phyloP scores from a whole-genome alignment of 768 basidiomycete genomes.

The Dioszegia crocea region DNA sequence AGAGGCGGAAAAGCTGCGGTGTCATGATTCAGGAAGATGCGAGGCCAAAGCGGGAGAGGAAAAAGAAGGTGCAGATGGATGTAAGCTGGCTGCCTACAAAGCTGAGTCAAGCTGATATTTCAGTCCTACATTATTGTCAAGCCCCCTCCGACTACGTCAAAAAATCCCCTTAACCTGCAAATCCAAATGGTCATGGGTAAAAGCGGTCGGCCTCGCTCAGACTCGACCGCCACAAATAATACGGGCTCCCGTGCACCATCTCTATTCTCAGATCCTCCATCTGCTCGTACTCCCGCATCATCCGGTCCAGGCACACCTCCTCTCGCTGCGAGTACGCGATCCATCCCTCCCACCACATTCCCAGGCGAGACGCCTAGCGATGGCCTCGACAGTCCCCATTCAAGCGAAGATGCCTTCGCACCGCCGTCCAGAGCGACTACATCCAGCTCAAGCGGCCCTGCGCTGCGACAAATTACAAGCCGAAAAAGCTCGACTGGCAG shows the following conservation, averaged over 20 bases:
- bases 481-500: constrained; percentile 7
- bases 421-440: background rate
- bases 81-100: too few relatives aligned
- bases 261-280: background rate
- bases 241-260: background rate
- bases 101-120: background rate
- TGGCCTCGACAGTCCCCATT: background rate
- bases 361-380: background rate
- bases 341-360: background rate
- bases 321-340: background rate
- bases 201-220: constrained; percentile 23
- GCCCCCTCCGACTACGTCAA: constrained; percentile 77
- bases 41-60: constrained; percentile 2
- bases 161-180: constrained; percentile 83
- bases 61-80: constrained; percentile 8
- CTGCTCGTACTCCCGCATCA: background rate
- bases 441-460: background rate
- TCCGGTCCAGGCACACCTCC: background rate
- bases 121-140: constrained; percentile 89
- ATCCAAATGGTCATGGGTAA: constrained; percentile 68
- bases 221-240: background rate
- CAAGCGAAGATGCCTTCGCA: background rate
- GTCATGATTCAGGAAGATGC: constrained; percentile 1
- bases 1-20: constrained; percentile 7
- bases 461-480: background rate